These are phyloP conservation scores for Furcasterigmium furcatum DNA, from an alignment of 2,329 filamentous ascomycete genomes.

Conservation along the genomic window DNA sequence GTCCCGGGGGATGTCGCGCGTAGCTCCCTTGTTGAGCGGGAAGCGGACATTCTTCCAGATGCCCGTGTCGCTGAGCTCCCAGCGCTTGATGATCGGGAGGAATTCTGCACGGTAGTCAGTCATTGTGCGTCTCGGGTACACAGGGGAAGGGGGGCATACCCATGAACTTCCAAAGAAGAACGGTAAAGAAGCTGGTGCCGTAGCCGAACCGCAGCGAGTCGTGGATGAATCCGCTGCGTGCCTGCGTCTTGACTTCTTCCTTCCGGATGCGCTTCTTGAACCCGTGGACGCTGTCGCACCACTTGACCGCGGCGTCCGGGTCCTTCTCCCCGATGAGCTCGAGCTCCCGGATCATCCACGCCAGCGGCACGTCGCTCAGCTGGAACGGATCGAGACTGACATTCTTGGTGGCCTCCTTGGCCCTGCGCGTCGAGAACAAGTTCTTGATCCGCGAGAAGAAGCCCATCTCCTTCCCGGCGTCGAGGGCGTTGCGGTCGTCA, in stretches of 20 bases:
- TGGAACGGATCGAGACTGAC: slow-evolving; percentile 29
- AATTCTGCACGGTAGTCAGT: too few relatives aligned
- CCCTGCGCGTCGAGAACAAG: slow-evolving; percentile 28
- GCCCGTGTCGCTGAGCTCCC: slow-evolving; percentile 30
- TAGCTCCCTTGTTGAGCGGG: slow-evolving; percentile 30
- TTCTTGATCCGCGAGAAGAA: slow-evolving; percentile 30
- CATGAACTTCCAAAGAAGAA: slow-evolving; percentile 39
- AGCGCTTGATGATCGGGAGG: slow-evolving; percentile 34
- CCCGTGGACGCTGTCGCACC: slow-evolving; percentile 23
- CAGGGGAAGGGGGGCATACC: too few relatives aligned
- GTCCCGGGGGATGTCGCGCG: slow-evolving; percentile 34
- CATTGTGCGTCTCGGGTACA: too few relatives aligned
- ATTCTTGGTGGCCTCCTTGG: slow-evolving; percentile 24
- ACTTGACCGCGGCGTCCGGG: slow-evolving; percentile 25
- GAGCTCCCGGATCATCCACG: slow-evolving; percentile 51
- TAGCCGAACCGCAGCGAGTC: slow-evolving; percentile 32
- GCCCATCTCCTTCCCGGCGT: slow-evolving; percentile 18
- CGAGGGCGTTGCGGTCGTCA: slow-evolving; percentile 17
- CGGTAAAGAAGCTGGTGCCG: slow-evolving; percentile 32
- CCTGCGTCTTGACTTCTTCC: slow-evolving; percentile 25
- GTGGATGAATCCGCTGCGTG: slow-evolving; percentile 28
- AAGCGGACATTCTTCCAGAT: slow-evolving; percentile 30
- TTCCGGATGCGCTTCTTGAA: slow-evolving; percentile 27
- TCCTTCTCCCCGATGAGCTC: slow-evolving; percentile 30
- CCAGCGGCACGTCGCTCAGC: slow-evolving; percentile 46